Evolutionary conservation across 2,329 filamentous ascomycete genomes (phyloP).

Genomic region (Colletotrichum trifolii): DNA sequence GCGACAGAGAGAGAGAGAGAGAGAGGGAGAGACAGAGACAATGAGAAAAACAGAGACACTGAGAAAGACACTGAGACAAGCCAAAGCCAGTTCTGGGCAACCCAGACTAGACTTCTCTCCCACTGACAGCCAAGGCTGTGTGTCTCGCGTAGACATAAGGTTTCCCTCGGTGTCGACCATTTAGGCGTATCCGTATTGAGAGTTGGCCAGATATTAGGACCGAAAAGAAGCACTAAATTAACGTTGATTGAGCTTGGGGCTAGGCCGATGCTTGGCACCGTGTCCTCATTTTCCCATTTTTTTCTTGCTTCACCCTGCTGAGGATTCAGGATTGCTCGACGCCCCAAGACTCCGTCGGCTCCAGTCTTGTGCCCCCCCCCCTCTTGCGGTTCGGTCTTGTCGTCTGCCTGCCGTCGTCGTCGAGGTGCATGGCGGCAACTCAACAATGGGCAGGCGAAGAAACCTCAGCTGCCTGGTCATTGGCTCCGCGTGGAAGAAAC

Average conservation of each 20-base stretch:
- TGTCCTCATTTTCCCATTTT: no score
- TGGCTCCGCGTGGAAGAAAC: no score
- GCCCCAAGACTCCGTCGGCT: no score
- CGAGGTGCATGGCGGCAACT: no score
- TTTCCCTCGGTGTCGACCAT: background rate
- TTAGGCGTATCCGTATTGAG: background rate
- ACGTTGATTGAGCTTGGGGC: conserved; percentile 29
- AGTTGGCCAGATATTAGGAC: no score
- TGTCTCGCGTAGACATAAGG: conserved; percentile 8
- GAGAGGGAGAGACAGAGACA: background rate
- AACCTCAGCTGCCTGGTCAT: no score
- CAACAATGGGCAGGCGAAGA: no score
- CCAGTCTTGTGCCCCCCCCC: no score
- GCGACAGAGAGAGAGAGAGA: background rate
- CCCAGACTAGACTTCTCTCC: background rate
- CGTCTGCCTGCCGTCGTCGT: no score
- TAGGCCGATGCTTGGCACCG: conserved; percentile 19
- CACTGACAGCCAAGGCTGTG: background rate
- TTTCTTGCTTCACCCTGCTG: background rate
- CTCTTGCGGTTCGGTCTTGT: no score
- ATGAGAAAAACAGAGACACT: background rate
- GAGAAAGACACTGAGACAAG: no score
- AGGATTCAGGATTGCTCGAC: background rate
- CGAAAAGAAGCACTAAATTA: conserved; percentile 28
- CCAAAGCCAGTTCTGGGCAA: no score